Evolutionary conservation across 2,329 filamentous ascomycete genomes (phyloP).

Genomic region (Fonsecaea monophora): DNA sequence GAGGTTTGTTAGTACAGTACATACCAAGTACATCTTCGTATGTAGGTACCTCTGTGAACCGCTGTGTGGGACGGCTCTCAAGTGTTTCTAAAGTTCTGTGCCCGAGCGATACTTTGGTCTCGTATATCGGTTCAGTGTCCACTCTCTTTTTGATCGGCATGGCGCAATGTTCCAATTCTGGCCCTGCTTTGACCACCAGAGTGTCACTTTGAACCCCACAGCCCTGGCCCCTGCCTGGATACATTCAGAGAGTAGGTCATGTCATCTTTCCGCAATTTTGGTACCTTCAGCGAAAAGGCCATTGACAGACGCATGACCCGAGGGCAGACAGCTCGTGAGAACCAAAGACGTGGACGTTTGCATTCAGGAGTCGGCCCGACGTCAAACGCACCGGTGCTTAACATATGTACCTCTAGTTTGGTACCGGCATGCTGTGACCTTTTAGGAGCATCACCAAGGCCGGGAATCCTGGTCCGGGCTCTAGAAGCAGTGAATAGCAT

Average conservation of each 20-base stretch:
- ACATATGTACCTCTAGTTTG: constrained; percentile 6
- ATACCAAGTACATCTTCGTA: no score
- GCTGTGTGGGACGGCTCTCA: not conserved
- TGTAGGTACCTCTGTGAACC: not conserved
- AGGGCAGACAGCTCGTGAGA: constrained; percentile 9
- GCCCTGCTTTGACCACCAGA: constrained; percentile 1
- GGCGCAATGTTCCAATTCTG: constrained; percentile 28
- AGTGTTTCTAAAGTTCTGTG: not conserved
- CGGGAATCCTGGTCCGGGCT: constrained; percentile 13
- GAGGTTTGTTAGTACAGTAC: not conserved
- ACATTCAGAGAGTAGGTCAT: constrained; percentile 16
- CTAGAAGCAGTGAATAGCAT: constrained; percentile 1
- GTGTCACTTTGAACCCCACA: constrained; percentile 21
- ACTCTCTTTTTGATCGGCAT: constrained; percentile 28
- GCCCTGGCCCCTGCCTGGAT: constrained; percentile 13
- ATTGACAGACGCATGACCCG: constrained; percentile 18
- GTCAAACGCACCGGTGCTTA: constrained; percentile 1
- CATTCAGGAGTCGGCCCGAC: constrained; percentile 6
- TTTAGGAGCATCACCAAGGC: constrained; percentile 8
- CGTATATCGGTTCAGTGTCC: constrained; percentile 13
- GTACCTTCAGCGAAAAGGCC: not conserved
- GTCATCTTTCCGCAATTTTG: constrained; percentile 2
- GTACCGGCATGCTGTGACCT: not conserved
- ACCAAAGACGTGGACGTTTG: not conserved
- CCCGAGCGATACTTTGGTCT: not conserved